Percentiles rank a stretch among this genome's conserved stretches.
These are phyloP conservation scores for Perkinsus chesapeaki DNA, from an alignment of 169 alveolate genomes.

Conservation along the genomic window DNA sequence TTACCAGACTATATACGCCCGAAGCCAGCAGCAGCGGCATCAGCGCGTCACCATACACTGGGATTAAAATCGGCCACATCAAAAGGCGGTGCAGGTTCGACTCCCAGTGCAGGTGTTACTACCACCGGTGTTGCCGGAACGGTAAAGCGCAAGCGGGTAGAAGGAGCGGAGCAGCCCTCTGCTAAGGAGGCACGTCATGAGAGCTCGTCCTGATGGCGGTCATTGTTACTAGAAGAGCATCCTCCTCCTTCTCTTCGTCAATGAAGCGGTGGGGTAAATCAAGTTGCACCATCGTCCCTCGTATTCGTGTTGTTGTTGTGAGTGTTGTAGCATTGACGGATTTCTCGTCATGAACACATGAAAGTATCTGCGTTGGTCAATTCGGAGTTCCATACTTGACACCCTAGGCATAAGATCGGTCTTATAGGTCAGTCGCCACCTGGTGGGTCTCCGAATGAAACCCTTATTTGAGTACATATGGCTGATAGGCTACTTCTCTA, in stretches of 20 bases:
- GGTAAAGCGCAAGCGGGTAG: not conserved
- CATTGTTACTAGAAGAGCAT: no score
- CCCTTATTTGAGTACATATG: not conserved
- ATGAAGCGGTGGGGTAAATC: not conserved
- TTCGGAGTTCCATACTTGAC: no score
- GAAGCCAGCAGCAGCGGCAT: not conserved
- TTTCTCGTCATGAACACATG: not conserved
- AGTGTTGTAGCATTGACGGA: not conserved
- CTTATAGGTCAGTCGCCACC: no score
- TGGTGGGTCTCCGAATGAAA: not conserved
- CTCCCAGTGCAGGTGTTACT: no score
- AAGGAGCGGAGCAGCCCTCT: not conserved
- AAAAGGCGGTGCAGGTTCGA: not conserved
- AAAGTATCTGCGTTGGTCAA: not conserved
- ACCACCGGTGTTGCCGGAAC: not conserved
- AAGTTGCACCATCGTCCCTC: not conserved
- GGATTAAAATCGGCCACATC: not conserved
- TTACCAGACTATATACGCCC: not conserved
- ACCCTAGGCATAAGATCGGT: no score
- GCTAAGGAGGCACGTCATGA: not conserved
- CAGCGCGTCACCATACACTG: not conserved
- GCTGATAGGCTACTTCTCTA: not conserved
- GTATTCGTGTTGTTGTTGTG: not conserved
- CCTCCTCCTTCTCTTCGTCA: not conserved
- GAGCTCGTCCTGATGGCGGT: not conserved